A percentile compares a stretch with the other conserved stretches of the same genome.
Evolutionary conservation across 2,329 filamentous ascomycete species (phyloP).

Genomic region (Aspergillus pseudoviridinutans): DNA sequence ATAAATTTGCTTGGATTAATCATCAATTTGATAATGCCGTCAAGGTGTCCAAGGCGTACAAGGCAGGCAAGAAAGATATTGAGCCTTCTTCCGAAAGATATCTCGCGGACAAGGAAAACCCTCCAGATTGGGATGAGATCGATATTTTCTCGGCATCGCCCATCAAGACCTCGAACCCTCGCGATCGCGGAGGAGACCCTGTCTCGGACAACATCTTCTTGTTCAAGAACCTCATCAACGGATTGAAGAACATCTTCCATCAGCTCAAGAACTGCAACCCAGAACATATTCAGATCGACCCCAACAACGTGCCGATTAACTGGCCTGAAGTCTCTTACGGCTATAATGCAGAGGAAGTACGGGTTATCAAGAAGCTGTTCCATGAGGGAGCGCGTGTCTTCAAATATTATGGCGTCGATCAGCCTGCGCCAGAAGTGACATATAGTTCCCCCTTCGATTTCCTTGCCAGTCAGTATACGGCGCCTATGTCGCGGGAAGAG

Average conservation of each 20-base stretch:
- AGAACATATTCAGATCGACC: slow-evolving; percentile 63
- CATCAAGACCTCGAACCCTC: slow-evolving; percentile 89
- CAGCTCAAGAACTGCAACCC: slow-evolving; percentile 89
- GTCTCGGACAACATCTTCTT: slow-evolving; percentile 97
- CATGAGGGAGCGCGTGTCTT: slow-evolving; percentile 95
- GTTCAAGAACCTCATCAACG: slow-evolving; percentile 94
- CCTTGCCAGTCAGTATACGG: slow-evolving; percentile 91
- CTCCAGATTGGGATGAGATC: slow-evolving; percentile 94
- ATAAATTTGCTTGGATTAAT: slow-evolving; percentile 99
- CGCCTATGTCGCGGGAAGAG: slow-evolving; percentile 90
- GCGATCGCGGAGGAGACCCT: slow-evolving; percentile 83
- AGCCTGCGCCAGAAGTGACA: slow-evolving; percentile 65
- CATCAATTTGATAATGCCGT: slow-evolving; percentile 91
- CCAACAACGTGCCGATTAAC: slow-evolving; percentile 73
- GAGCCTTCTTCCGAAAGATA: slow-evolving; percentile 72
- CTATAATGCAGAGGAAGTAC: slow-evolving; percentile 94
- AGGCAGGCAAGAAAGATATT: slow-evolving; percentile 64
- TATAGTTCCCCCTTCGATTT: slow-evolving; percentile 83
- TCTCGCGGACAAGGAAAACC: slow-evolving; percentile 72
- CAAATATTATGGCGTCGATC: slow-evolving; percentile 91
- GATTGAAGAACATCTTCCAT: slow-evolving; percentile 93
- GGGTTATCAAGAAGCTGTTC: slow-evolving; percentile 95
- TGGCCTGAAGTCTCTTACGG: slow-evolving; percentile 96
- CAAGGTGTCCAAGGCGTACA: slow-evolving; percentile 86
- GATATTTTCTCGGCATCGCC: slow-evolving; percentile 96